Evolutionary conservation across 2,329 filamentous ascomycete species (phyloP), one percentile per base, ranked within the genome.

Genomic region (Exophiala phaeomuriformis): DNA sequence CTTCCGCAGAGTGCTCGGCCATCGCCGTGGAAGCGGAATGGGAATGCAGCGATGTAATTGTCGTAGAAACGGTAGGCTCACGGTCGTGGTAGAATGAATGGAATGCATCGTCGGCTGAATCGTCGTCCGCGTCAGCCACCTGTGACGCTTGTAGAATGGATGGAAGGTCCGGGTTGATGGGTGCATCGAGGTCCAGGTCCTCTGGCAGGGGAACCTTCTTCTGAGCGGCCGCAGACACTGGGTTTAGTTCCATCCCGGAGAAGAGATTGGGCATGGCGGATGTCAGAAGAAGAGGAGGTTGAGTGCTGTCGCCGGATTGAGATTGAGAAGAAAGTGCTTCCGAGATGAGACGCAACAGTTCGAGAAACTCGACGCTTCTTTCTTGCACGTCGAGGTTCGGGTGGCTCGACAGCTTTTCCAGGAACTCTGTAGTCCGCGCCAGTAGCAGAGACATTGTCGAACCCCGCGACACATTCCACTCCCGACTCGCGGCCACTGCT

Each of bases 381-480:
- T 97, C 93, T 70, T 98, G 93, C 2, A 98, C 90, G 67, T 98
- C 93, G 1, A 98, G 77, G 63, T 84, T 88, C 0, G 91, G 90
- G 67, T 97, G 89, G 39, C 84, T 77, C 0, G 84, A 82, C 10
- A 97, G 71, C 0, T 84, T 81, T 64, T 97, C 90, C 27, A 95
- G 74, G 45, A 88, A 85, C 66, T 93, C 82, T 19, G 95, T 80
- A 4, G 96, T 82, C 1, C 90, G 82, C 30, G 87, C 86, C 70
- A 95, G 83, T 28, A 95, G 75, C 2, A 97, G 77, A 5, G 85
- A 82, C 33, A 86, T 82, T 58, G 83, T 83, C 0, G 85, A 84
- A 66, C 88, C 90, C 52, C 85, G 78, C 65, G 85, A 82, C 0
- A 80, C 68, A 6, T 83, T 86, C 88, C 90, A 96, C 0, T 76